phyloP scores from a whole-genome alignment of 2,329 filamentous ascomycete genomes.

The Lecanicillium sp. region DNA sequence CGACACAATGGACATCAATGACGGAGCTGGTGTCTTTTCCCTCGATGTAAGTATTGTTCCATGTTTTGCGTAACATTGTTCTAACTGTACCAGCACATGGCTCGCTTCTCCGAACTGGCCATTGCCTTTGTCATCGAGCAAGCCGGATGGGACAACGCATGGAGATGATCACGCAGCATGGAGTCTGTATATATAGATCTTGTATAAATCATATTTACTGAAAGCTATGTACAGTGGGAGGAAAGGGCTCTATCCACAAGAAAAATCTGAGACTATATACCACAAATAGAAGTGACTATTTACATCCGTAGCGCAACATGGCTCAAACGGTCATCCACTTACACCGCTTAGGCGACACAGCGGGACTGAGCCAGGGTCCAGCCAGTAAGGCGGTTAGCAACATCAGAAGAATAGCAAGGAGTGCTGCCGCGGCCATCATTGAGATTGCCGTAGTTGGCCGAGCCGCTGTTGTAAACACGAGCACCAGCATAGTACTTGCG shows the following conservation, averaged over 20 bases:
- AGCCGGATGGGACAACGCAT: slow-evolving; percentile 29
- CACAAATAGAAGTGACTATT: background rate
- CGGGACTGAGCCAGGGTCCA: slow-evolving; percentile 4
- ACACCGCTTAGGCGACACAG: background rate
- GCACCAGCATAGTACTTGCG: slow-evolving; percentile 5
- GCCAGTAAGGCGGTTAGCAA: slow-evolving; percentile 5
- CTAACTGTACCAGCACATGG: slow-evolving; percentile 25
- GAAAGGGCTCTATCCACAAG: background rate
- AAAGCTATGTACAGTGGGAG: background rate
- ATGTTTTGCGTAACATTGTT: background rate
- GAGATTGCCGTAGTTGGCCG: slow-evolving; percentile 5
- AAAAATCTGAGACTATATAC: background rate
- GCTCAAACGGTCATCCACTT: too few relatives aligned
- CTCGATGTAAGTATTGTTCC: slow-evolving; percentile 21
- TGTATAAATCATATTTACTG: background rate
- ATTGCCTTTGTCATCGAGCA: slow-evolving; percentile 31
- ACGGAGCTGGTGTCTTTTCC: slow-evolving; percentile 28
- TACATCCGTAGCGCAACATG: background rate
- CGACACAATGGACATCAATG: slow-evolving; percentile 29
- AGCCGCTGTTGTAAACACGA: slow-evolving; percentile 6
- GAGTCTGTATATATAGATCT: too few relatives aligned
- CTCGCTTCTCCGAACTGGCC: slow-evolving; percentile 29
- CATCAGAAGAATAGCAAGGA: slow-evolving; percentile 2
- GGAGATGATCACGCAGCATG: slow-evolving; percentile 22
- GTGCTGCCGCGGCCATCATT: slow-evolving; percentile 4